Evolutionary conservation across 2,329 filamentous ascomycete species (phyloP), one percentile per base, ranked within the genome.

Genomic region (Ascochyta lentis): DNA sequence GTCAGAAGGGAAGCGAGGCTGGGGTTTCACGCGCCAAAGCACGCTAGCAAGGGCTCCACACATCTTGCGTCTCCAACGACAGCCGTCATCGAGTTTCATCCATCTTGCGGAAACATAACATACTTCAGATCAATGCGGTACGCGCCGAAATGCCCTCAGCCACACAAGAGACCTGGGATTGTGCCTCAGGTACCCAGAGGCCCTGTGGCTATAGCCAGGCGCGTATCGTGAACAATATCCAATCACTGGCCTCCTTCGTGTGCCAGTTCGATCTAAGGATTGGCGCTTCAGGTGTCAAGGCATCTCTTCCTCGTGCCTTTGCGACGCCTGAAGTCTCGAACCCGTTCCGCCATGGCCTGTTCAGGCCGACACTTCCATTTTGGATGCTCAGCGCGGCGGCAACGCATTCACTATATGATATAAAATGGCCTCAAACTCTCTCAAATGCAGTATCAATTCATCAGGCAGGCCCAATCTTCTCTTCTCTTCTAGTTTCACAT

Each of bases 381-480:
- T 62, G 53, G 54, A 54, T 29, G 34, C 53, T 49, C 50, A 53
- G 42, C 51, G 45, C 39, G 50, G 69, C 66, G 59, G 59, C 59
- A 62, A 60, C 53, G 68, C 70, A 67, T 70, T 61, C 53, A 52
- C 60, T 54, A 47, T 54, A 56, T 61, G 61, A 47, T 73, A 75
- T 75, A 73, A 69, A 75, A 73, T 59, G 60, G 44, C 50, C 69
- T 70, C 70, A 72, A 73, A 69, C 69, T 57, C 65, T 57, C 69
- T 72, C 68, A 70, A 23, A 27, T 64, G 43, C 40, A 61, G 40
- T 61, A 50, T 61, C 69, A 56, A 59, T 58, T 68, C 63, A 63
- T 63, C 67, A 74, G 73, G 73, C 73, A 67, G 73, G 72, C 60
- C 73, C 70, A 71, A 63, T 65, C 50, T 70, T 68, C 61, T 64